phyloP scores from a whole-genome alignment of 768 basidiomycete species.

The Termitomyces sp. region DNA sequence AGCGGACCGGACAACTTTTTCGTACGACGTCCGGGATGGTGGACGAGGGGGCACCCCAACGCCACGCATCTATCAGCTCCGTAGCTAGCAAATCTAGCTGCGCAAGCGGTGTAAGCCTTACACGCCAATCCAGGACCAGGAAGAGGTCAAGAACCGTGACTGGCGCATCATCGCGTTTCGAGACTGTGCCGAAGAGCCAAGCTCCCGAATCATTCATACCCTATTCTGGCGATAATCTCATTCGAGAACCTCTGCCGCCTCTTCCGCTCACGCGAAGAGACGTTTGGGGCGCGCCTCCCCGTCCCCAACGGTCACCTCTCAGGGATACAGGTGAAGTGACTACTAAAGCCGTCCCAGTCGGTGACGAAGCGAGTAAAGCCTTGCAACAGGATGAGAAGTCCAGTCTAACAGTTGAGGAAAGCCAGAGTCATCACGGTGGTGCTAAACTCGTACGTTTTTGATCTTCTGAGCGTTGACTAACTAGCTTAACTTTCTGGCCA shows the following conservation, averaged over 20 bases:
- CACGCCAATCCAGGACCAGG: conserved; percentile 50
- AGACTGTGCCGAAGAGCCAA: conserved; percentile 20
- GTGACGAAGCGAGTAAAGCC: neutral
- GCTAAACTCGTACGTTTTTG: conserved; percentile 32
- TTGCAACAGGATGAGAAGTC: conserved; percentile 2
- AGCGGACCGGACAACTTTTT: conserved; percentile 10
- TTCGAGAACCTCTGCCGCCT: conserved; percentile 21
- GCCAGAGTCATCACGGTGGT: conserved; percentile 15
- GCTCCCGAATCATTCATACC: conserved; percentile 25
- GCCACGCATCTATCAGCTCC: conserved; percentile 40
- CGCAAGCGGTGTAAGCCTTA: conserved; percentile 45
- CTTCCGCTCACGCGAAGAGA: conserved; percentile 9
- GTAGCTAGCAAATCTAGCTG: conserved; percentile 48
- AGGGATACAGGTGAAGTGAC: conserved; percentile 6
- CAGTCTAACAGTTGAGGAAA: conserved; percentile 2
- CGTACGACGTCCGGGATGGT: conserved; percentile 22
- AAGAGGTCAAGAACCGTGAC: conserved; percentile 53
- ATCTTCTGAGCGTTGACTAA: conserved; percentile 2
- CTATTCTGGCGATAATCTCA: conserved; percentile 23
- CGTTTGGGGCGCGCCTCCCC: conserved; percentile 14
- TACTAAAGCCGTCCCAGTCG: neutral
- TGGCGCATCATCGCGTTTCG: conserved; percentile 20
- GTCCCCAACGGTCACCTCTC: conserved; percentile 26
- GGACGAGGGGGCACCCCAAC: conserved; percentile 18
- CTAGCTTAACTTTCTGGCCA: conserved; percentile 4